These are phyloP conservation scores for Vigna mungo DNA, from an alignment of 306 rosid genomes.

Conservation along the genomic window DNA sequence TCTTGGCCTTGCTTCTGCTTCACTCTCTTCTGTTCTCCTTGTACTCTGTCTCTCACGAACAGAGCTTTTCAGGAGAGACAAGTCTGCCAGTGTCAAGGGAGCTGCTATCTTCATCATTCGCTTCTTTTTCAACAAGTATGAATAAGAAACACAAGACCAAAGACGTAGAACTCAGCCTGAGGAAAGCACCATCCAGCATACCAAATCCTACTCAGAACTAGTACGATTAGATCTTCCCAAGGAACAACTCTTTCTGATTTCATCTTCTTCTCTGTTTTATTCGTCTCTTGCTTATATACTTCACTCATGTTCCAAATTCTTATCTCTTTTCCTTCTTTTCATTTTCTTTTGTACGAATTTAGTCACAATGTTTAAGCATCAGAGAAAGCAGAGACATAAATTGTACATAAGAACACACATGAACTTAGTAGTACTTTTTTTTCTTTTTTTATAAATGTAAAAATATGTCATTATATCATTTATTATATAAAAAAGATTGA, in stretches of 20 bases:
- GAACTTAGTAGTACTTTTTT: no score
- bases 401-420: conserved; percentile 42
- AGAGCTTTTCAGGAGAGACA: conserved; percentile 47
- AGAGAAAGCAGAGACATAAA: conserved; percentile 28
- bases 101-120: conserved; percentile 50
- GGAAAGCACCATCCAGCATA: conserved; percentile 60
- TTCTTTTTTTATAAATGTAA: no score
- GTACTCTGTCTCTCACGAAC: conserved; percentile 47
- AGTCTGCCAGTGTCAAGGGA: conserved; percentile 57
- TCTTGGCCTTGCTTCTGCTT: conserved; percentile 56
- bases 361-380: conserved; percentile 37
- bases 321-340: conserved; percentile 25
- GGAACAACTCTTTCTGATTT: conserved; percentile 17
- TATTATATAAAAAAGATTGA: no score
- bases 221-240: conserved; percentile 46
- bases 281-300: conserved; percentile 29
- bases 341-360: conserved; percentile 29
- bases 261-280: conserved; percentile 27
- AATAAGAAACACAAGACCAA: conserved; percentile 54
- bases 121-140: conserved; percentile 47
- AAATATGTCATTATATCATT: no score
- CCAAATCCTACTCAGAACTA: conserved; percentile 75
- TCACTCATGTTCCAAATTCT: conserved; percentile 19
- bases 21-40: conserved; percentile 54
- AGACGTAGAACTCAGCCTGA: conserved; percentile 63